Base-by-base conservation (phyloP, 495 filamentous ascomycete species). In the Penicillium alfredii region DNA sequence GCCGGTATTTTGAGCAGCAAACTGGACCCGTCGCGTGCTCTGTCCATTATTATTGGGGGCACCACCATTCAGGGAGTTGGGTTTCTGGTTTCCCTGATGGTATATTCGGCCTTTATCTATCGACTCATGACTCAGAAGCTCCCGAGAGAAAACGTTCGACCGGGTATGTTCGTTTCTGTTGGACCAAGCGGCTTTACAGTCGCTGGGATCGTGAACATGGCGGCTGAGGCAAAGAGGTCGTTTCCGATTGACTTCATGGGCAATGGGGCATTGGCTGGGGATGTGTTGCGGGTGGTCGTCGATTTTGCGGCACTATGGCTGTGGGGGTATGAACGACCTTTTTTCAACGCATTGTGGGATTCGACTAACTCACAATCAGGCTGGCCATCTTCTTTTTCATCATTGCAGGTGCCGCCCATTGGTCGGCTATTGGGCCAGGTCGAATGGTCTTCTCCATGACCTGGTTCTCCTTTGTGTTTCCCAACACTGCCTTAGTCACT, bases 111-210 rank as follows among this genome's bases (percentile, higher is more conserved):
- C 23, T 94, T 87, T 49, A 75, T 94, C 23, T 92, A 92, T 54
- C 76, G 87, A 23, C 71, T 94, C 26, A 94, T 94, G 87, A 90
- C 87, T 1, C 85, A 92, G 47, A 94, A 93, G 56, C 72, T 93
- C 0, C 87, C 87, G 4, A 73, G 74, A 40, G 86, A 88, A 53
- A 76, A 69, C 32, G 71, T 84, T 23, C 73, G 87, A 9, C 87
- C 87, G 0, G 86, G 82, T 30, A 86, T 92, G 74, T 92, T 92
- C 45, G 86, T 92, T 30, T 82, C 76, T 3, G 82, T 94, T 23
- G 86, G 86, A 4, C 86, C 86, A 0, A 74, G 71, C 28, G 84
- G 76, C 3, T 94, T 94, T 55, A 93, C 87, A 0, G 82, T 82
- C 4, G 72, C 82, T 0, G 84, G 79, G 0, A 49, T 90, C 6